These are phyloP conservation scores for Aspergillus olivimuriae DNA, from an alignment of 495 filamentous ascomycete genomes.

Conservation along the genomic window DNA sequence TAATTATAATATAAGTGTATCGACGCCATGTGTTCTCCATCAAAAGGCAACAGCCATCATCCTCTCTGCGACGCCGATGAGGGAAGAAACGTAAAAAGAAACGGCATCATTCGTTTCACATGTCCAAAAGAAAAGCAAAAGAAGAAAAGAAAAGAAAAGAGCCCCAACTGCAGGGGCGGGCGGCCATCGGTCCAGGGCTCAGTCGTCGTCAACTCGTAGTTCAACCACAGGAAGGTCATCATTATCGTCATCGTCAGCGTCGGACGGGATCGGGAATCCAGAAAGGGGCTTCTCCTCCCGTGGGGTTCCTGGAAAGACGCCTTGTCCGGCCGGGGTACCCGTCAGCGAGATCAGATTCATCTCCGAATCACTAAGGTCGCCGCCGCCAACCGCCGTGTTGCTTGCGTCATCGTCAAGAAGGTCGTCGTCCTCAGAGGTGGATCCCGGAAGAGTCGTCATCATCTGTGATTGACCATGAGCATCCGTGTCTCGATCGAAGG, in stretches of 20 bases:
- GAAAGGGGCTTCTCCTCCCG: constrained; percentile 16
- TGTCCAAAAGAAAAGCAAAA: constrained; percentile 14
- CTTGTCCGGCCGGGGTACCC: constrained; percentile 22
- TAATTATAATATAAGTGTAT: background rate
- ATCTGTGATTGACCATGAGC: constrained; percentile 31
- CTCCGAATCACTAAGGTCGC: constrained; percentile 32
- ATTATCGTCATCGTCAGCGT: constrained; percentile 34
- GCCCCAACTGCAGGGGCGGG: background rate
- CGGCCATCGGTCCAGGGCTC: constrained; percentile 25
- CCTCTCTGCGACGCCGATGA: background rate
- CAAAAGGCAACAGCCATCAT: background rate
- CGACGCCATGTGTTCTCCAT: too few species aligned
- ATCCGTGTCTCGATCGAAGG: constrained; percentile 28
- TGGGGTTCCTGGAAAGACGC: constrained; percentile 21
- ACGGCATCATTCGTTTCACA: constrained; percentile 13
- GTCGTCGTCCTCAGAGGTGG: constrained; percentile 28
- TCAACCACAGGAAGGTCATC: constrained; percentile 43
- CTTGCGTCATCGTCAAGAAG: constrained; percentile 34
- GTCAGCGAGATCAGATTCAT: constrained; percentile 27
- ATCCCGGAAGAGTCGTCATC: constrained; percentile 19
- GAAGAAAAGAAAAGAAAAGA: constrained; percentile 1
- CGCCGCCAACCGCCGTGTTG: constrained; percentile 39
- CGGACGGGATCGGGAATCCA: constrained; percentile 17
- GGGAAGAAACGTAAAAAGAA: background rate
- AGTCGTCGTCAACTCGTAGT: constrained; percentile 35